Percentiles rank a stretch among this genome's conserved stretches.
These are phyloP conservation scores for Hymenoscyphus occultus DNA, from an alignment of 2,329 filamentous ascomycete genomes.

Conservation along the genomic window DNA sequence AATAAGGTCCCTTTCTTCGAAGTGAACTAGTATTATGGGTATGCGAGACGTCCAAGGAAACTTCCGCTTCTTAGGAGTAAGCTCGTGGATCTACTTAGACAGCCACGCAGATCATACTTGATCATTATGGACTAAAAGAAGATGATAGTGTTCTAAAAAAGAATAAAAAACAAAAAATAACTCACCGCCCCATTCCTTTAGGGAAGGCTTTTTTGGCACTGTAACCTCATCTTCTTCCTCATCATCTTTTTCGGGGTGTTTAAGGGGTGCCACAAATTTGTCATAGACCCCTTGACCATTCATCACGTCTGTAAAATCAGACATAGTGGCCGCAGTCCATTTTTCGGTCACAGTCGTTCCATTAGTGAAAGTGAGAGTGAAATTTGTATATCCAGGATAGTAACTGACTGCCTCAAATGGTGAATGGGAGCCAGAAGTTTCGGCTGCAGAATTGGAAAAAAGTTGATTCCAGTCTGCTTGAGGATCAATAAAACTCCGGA, in stretches of 20 bases:
- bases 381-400: slow-evolving; percentile 14
- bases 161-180: background rate
- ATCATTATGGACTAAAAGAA: background rate
- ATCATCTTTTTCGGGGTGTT: background rate
- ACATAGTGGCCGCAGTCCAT: background rate
- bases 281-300: slow-evolving; percentile 18
- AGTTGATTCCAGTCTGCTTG: slow-evolving; percentile 9
- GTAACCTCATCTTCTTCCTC: background rate
- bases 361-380: slow-evolving; percentile 39
- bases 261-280: background rate
- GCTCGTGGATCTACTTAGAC: too few species aligned
- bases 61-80: too few species aligned
- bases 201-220: background rate
- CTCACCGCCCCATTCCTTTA: background rate
- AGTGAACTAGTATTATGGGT: background rate
- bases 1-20: background rate
- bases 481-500: background rate
- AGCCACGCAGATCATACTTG: too few species aligned
- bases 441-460: background rate
- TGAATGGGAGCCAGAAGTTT: background rate
- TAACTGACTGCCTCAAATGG: background rate
- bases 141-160: background rate
- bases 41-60: background rate
- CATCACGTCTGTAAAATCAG: background rate
- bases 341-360: slow-evolving; percentile 28